Evolutionary conservation across 192 early-diverging fungal genomes (phyloP).

Genomic region (Backusella westeae): DNA sequence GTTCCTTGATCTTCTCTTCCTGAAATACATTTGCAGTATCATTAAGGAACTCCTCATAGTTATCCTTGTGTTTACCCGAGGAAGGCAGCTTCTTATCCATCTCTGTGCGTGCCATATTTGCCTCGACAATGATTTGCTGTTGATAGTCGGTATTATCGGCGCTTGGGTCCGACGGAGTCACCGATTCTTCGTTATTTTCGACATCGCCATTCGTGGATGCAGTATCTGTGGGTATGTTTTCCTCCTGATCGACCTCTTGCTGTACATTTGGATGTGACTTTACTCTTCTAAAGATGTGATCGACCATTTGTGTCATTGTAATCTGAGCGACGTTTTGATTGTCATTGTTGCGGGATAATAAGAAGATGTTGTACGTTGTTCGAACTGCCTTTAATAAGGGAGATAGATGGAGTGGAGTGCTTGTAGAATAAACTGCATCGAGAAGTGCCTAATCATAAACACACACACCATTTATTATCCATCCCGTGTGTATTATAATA

Average conservation of each 20-base stretch:
- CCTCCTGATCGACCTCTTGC: neutral
- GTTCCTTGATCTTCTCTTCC: slow-evolving; percentile 14
- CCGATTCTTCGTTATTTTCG: neutral
- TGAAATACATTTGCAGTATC: slow-evolving; percentile 27
- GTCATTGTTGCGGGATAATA: slow-evolving; percentile 64
- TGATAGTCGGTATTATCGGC: slow-evolving; percentile 8
- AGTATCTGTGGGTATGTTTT: neutral
- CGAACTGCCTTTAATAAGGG: slow-evolving; percentile 78
- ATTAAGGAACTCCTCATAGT: slow-evolving; percentile 32
- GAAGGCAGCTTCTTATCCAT: slow-evolving; percentile 21
- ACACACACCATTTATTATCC: neutral
- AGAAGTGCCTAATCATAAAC: slow-evolving; percentile 61
- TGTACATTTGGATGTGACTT: slow-evolving; percentile 19
- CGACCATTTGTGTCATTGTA: slow-evolving; percentile 87
- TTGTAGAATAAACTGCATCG: slow-evolving; percentile 72
- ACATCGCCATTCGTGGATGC: neutral
- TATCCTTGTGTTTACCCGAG: slow-evolving; percentile 22
- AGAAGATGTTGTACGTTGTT: slow-evolving; percentile 87
- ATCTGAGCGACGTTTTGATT: slow-evolving; percentile 89
- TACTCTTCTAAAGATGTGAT: slow-evolving; percentile 76
- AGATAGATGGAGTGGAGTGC: slow-evolving; percentile 67
- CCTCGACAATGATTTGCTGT: slow-evolving; percentile 35
- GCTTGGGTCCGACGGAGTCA: neutral
- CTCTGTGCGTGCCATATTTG: slow-evolving; percentile 31
- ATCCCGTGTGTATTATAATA: neutral